Evolutionary conservation across 2,329 filamentous ascomycete genomes (phyloP), one percentile per base, ranked within the genome.

Genomic region (Xylaria sp.): DNA sequence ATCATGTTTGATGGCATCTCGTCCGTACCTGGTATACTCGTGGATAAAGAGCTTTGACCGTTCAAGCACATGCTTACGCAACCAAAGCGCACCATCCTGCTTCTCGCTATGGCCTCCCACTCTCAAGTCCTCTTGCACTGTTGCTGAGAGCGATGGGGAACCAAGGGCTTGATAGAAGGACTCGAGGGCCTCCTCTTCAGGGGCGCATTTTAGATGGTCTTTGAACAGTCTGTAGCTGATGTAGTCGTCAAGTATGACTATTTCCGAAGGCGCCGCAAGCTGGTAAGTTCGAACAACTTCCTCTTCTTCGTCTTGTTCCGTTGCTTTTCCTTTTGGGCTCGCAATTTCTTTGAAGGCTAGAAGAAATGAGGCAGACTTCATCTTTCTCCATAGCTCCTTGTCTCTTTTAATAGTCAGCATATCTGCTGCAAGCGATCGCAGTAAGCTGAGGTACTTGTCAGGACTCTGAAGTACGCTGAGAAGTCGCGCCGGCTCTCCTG

Each of bases 161-260:
- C 95, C 95, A 3, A 99, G 87, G 7, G 88, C 84, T 37, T 87
- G 78, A 76, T 99, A 99, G 66, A 99, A 94, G 1, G 85, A 84
- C 74, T 99, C 95, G 1, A 99, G 81, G 0, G 79, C 75, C 66
- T 98, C 95, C 72, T 99, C 95, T 74, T 97, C 92, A 0, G 95
- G 96, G 0, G 94, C 93, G 64, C 91, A 93, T 28, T 96, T 84
- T 31, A 99, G 82, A 65, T 88, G 87, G 55, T 92, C 87, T 73
- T 94, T 94, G 82, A 99, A 99, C 1, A 95, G 82, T 35, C 90
- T 89, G 74, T 94, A 97, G 71, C 91, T 93, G 70, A 92, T 91
- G 70, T 95, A 94, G 71, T 98, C 94, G 73, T 97, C 92, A 11
- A 94, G 81, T 58, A 96, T 85, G 43, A 95, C 89, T 69, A 95